phyloP scores from a whole-genome alignment of 441 rosid species.

The Metrosideros polymorpha region DNA sequence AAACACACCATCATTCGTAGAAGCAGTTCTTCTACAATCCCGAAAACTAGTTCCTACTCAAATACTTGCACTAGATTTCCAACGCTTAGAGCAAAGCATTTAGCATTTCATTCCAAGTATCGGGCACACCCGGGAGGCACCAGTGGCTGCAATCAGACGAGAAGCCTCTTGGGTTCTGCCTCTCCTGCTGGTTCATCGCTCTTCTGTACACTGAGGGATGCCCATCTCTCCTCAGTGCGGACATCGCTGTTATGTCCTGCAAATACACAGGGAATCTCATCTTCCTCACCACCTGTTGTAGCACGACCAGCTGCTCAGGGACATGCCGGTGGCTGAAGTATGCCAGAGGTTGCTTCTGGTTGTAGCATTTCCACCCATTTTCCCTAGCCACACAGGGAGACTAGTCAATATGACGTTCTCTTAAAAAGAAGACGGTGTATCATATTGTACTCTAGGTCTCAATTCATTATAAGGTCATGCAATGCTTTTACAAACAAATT shows the following conservation, averaged over 20 bases:
- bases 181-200: slow-evolving; percentile 38
- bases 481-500: neutral
- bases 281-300: slow-evolving; percentile 52
- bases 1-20: neutral
- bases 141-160: slow-evolving; percentile 89
- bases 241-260: slow-evolving; percentile 70
- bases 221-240: slow-evolving; percentile 74
- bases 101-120: slow-evolving; percentile 90
- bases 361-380: slow-evolving; percentile 82
- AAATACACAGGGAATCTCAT: slow-evolving; percentile 72
- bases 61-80: neutral
- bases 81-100: slow-evolving; percentile 19
- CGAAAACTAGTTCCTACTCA: neutral
- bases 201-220: slow-evolving; percentile 82
- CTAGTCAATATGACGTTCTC: neutral
- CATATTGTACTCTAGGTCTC: neutral
- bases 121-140: slow-evolving; percentile 98
- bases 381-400: slow-evolving; percentile 27
- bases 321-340: slow-evolving; percentile 45
- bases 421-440: neutral
- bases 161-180: slow-evolving; percentile 22
- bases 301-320: slow-evolving; percentile 50
- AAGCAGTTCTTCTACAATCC: neutral
- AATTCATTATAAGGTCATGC: neutral
- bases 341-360: slow-evolving; percentile 60